Evolutionary conservation across 768 basidiomycete genomes (phyloP), one percentile per base, ranked within the genome.

Genomic region (Leccinum pellstonianum): DNA sequence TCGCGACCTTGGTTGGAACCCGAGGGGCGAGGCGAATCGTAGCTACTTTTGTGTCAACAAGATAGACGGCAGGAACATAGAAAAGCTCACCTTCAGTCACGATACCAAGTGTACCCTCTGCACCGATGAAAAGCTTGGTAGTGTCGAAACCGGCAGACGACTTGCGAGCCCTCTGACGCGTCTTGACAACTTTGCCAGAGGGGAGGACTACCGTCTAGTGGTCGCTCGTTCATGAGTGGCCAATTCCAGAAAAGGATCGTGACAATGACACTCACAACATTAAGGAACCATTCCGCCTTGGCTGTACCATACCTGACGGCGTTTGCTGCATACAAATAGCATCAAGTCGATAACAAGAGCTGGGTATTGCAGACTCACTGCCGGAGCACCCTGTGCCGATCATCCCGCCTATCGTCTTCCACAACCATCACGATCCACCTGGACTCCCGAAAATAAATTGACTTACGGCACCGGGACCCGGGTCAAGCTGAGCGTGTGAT

Each of bases 261-360:
- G 49, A 46, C 54, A 46, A 53, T 12, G 15, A 37, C 4, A 77
- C 86, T 64, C 56, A 88, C 90, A 43, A 89, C 73, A 66, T 91
- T 93, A 52, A 93, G 77, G 68, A 93, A 91, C 91, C 92, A 93
- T 74, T 94, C 93, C 0, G 82, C 88, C 70, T 87, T 89, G 5
- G 93, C 92, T 14, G 93, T 94, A 54, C 91, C 93, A 71, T 93
- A 95, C 61, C 91, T 79, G 9, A 91, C 90, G 19, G 90, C 88
- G 67, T 91, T 91, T 17, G 90, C 89, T 90, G 37, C 21, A 3
- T 29, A 48, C 0, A 12, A 29, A 57, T 52, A 41, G 19, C 8
- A 35, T 54, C 47, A 27, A 29, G 2, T 23, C 17, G 17, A 14
- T 9, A 58, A 19, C 54, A 31, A 31, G 17, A 27, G 11, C 0